A percentile compares a stretch with the other conserved stretches of the same genome.
Evolutionary conservation across 345 rosid species (phyloP).

Genomic region (Eucalyptus grandis): DNA sequence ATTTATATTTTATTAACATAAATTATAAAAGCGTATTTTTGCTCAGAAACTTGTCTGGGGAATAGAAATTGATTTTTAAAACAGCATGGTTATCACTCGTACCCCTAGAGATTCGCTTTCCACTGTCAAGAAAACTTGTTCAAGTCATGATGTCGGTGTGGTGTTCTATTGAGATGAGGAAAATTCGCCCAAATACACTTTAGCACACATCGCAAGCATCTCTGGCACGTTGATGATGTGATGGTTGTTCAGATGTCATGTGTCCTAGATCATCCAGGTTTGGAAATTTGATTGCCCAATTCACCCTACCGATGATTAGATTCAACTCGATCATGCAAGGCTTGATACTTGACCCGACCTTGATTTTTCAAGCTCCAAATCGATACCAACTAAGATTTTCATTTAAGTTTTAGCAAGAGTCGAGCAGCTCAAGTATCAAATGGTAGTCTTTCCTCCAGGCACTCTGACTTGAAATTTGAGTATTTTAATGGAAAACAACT

Average conservation of each 20-base stretch:
- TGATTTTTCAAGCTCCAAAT: neutral
- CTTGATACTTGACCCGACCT: neutral
- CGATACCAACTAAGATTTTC: neutral
- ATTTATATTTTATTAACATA: rapidly evolving
- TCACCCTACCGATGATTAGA: neutral
- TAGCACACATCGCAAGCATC: neutral
- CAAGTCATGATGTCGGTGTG: neutral
- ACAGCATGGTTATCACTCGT: rapidly evolving
- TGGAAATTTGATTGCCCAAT: neutral
- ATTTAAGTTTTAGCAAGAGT: neutral
- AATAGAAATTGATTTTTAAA: rapidly evolving
- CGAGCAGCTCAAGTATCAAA: neutral
- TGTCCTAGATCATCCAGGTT: neutral
- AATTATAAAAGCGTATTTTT: too few species aligned
- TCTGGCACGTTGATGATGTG: neutral
- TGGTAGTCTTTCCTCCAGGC: neutral
- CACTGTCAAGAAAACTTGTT: neutral
- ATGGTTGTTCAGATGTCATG: neutral
- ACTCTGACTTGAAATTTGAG: neutral
- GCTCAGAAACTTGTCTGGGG: rapidly evolving
- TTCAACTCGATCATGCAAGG: neutral
- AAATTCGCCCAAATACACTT: neutral
- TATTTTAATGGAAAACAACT: neutral
- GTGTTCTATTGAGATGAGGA: neutral
- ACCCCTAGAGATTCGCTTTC: neutral